Percentiles rank a stretch among this genome's conserved stretches.
Evolutionary conservation across 176 grass and related monocot genomes (phyloP).

Genomic region (Tillandsia leiboldiana): DNA sequence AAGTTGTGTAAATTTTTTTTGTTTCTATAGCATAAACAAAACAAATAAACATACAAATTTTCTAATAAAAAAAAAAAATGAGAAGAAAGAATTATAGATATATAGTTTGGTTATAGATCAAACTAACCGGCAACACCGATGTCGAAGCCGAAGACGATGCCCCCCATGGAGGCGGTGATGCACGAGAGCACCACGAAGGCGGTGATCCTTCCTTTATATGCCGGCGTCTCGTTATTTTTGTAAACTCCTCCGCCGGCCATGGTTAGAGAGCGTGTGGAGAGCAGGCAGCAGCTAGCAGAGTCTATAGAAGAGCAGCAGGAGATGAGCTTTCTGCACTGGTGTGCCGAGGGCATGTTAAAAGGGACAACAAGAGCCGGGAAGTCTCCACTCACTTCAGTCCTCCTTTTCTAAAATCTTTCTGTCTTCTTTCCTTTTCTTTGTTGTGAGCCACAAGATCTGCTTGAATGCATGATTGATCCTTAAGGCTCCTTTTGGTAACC

Average conservation of each 20-base stretch:
- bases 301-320: background rate
- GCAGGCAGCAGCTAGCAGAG: too few relatives aligned
- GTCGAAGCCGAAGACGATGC: conserved; percentile 74
- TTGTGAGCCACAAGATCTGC: background rate
- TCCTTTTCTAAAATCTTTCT: too few relatives aligned
- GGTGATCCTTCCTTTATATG: conserved; percentile 31
- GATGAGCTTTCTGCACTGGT: background rate
- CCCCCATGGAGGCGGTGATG: conserved; percentile 73
- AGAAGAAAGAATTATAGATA: too few relatives aligned
- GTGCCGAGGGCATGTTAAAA: background rate
- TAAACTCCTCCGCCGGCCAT: conserved; percentile 31
- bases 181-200: conserved; percentile 59
- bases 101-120: too few relatives aligned
- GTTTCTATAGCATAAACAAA: too few relatives aligned
- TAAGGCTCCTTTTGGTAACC: too few relatives aligned
- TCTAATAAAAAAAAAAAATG: too few relatives aligned
- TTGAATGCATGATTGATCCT: background rate
- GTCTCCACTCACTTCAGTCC: background rate
- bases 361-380: background rate
- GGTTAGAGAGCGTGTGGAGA: background rate
- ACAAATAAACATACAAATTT: too few relatives aligned
- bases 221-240: conserved; percentile 4
- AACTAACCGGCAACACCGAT: conserved; percentile 56
- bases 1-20: background rate
- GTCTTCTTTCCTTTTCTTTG: background rate